Evolutionary conservation across 192 early-diverging fungal species (phyloP), one percentile per base, ranked within the genome.

Genomic region (Mortierella antarctica): DNA sequence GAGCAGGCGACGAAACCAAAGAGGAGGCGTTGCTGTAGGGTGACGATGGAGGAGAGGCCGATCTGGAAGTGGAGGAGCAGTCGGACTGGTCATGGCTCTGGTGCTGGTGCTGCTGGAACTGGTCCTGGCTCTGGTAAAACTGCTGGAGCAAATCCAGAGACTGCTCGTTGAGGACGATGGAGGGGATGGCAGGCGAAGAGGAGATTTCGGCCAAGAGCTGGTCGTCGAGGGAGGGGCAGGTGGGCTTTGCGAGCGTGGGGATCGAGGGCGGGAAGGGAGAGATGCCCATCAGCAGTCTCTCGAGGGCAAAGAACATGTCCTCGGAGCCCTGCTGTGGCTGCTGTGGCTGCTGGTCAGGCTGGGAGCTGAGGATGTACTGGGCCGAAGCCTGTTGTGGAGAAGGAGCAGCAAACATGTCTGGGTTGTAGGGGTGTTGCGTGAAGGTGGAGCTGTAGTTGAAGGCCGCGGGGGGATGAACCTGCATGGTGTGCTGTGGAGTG

Each of bases 241-340:
- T 80, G 52, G 77, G 77, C 53, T 80, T 80, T 4, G 77, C 77
- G 65, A 80, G 77, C 5, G 69, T 80, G 45, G 77, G 77, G 20
- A 80, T 72, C 50, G 77, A 56, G 18, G 77, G 77, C 11, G 77
- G 77, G 70, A 72, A 80, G 42, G 77, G 77, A 6, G 77, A 72
- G 60, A 80, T 80, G n/a, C 77, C 77, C 76, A 79, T 79, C 57
- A 80, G 52, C 31, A 80, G 77, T 40, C 77, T 70, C 58, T 80
- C 77, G 46, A 80, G 70, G 10, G 70, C 70, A 21, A 68, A 68
- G 70, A 80, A 64, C 77, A 80, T 80, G 42, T 80, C 77, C 39
- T 80, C 77, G n/a, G 65, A 63, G 52, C 54, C 55, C 51, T 69
- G 55, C 17, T 65, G 23, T 39, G 44, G 65, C 23, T 56, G 70